Percentiles rank a stretch among this genome's conserved stretches.
These are phyloP conservation scores for Podaxis sp. DNA, from an alignment of 768 basidiomycete genomes.

Conservation along the genomic window DNA sequence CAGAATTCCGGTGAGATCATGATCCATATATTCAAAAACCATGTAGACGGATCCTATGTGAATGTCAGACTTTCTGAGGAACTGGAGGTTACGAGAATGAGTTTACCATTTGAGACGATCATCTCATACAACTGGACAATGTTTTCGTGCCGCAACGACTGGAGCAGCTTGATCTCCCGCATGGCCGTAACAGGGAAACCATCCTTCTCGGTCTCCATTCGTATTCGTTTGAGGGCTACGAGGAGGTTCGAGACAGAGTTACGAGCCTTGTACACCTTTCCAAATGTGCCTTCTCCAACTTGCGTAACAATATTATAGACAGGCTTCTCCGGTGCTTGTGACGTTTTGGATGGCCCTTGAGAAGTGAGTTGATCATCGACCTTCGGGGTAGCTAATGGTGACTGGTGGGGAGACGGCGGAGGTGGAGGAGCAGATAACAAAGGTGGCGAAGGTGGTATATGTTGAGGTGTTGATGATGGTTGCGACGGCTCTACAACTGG, in stretches of 20 bases:
- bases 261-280: slow-evolving; percentile 94
- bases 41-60: slow-evolving; percentile 88
- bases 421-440: not conserved
- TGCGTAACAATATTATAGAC: slow-evolving; percentile 87
- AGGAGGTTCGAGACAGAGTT: slow-evolving; percentile 73
- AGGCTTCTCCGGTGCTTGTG: slow-evolving; percentile 39
- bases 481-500: not conserved
- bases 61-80: slow-evolving; percentile 5
- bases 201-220: slow-evolving; percentile 97
- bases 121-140: slow-evolving; percentile 92
- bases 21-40: slow-evolving; percentile 99
- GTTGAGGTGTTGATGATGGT: not conserved
- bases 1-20: slow-evolving; percentile 93
- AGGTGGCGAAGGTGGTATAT: not conserved
- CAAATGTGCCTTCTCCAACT: slow-evolving; percentile 98
- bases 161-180: slow-evolving; percentile 97
- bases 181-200: slow-evolving; percentile 99
- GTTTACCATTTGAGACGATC: slow-evolving; percentile 95
- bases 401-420: not conserved
- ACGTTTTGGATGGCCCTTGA: slow-evolving; percentile 16
- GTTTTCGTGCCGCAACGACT: slow-evolving; percentile 87
- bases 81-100: not conserved
- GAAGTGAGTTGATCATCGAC: slow-evolving; percentile 5
- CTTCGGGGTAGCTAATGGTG: not conserved
- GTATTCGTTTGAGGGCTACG: slow-evolving; percentile 93